Base-by-base conservation (phyloP, 768 basidiomycete genomes). In the Boletus vermiculosoides region DNA sequence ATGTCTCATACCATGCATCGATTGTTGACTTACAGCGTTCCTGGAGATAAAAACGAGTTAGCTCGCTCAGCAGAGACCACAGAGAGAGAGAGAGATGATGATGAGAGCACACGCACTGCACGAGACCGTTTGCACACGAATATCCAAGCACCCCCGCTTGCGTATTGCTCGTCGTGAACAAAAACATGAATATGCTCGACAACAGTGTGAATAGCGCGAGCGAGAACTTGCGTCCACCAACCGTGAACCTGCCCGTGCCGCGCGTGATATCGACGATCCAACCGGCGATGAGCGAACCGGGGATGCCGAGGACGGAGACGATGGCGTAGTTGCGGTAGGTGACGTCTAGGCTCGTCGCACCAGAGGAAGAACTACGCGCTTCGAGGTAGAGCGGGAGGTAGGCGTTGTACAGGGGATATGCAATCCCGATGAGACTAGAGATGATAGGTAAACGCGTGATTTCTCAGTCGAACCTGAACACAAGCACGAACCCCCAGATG, bases 271-370 rank as follows among this genome's bases (percentile, higher is more conserved):
- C 80, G 28, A 82, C 78, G 9, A 81, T 66, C 28, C 73, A 63
- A 36, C 77, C 73, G 0, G 80, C 79, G 15, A 81, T 68, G 15
- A 83, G 51, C 3, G 80, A 80, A 3, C 80, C 81, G 0, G 80
- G 80, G 25, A 82, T 62, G 7, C 78, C 78, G 37, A 78, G 69
- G 4, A 78, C 60, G 11, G 78, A 80, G 31, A 82, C 74, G 58
- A 82, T 80, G 22, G 76, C 65, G 55, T 81, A 80, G 65, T 82
- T 80, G 46, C 79, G 76, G 60, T 79, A 81, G 5, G 78, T 79
- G 6, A 44, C 54, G 50, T 61, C 57, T 0, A 74, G 60, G 36
- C 58, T 64, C 12, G 66, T 53, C 5, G 68, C 15, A 11, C 62
- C 58, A 10, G 65, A 61, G 41, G 64, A 42, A 0, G 72, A 60